Evolutionary conservation across 1,284 basidiomycete genomes (phyloP), one percentile per base, ranked within the genome.

Genomic region (Ganoderma sp.): DNA sequence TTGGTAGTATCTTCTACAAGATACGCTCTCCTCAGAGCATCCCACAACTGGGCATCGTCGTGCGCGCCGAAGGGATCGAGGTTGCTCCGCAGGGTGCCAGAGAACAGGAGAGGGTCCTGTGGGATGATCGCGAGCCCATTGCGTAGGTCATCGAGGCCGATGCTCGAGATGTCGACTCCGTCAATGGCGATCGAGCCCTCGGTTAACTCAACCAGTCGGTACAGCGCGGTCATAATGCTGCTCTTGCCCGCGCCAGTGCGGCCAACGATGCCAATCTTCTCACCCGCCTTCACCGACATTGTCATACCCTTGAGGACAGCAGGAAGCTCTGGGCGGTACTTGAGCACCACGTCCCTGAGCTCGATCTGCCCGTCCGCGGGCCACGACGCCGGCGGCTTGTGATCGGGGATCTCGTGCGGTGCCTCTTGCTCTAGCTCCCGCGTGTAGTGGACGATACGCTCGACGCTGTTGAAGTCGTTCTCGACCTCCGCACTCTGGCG

Each of bases 391-490:
- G 87, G 78, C 0, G 90, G 90, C 71, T 86, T 88, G 57, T 79
- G 82, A 28, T 89, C 84, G 0, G 82, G 79, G 45, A 94, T 79
- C 42, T 90, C 84, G 73, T 94, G 88, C 0, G 92, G 85, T 0
- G 92, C 87, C 78, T 97, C 96, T 78, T 94, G 91, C 74, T 94
- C 92, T 37, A 95, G 79, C 61, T 87, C 83, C 42, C 85, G 85
- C 41, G 91, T 89, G 74, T 97, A 97, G 78, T 95, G 87, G 3
- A 94, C 81, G 41, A 96, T 84, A 58, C 94, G 90, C 79, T 97
- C 95, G 5, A 96, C 93, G 32, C 91, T 90, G 78, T 96, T 96
- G 92, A 97, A 96, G 79, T 96, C 88, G 78, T 97, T 96, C 79
- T 97, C 94, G 17, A 95, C 90, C 76, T 96, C 93, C 3, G 93